Evolutionary conservation across 1,284 basidiomycete genomes (phyloP), one percentile per base, ranked within the genome.

Genomic region (Rhodotorula sp.): DNA sequence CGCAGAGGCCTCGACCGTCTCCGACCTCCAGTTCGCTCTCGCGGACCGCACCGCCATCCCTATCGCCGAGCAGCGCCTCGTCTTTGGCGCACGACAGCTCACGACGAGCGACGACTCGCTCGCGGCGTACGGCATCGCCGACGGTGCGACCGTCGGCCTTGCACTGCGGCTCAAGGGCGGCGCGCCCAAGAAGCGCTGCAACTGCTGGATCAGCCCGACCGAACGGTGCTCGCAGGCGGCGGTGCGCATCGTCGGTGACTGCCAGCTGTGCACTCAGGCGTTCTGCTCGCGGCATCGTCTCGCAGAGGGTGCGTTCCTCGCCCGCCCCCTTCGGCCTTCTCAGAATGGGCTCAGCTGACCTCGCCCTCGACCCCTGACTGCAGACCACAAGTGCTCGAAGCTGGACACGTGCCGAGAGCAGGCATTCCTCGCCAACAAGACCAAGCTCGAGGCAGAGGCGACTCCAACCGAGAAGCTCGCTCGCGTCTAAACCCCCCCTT

Each of bases 401-500:
- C 83, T 93, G 71, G 88, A 90, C 80, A 88, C 88, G 80, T 92
- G 91, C 82, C 84, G 88, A 76, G 89, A 91, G 81, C 89, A 91
- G 81, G 91, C 91, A 19, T 92, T 92, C 80, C 88, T 91, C 77
- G 86, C 87, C 79, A 92, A 92, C 85, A 92, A 92, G 87, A 67
- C 84, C 67, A 91, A 91, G 84, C 84, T 93, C 71, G 91, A 92
- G 85, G 88, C 88, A 76, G 91, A 93, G 83, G 87, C 89, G 81
- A 92, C 91, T n/a, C 88, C 91, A 48, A 88, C 89, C 50, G 84
- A 88, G 79, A 92, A 92, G 88, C 88, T 93, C 86, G 88, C 89
- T 70, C 88, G 87, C 63, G 89, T 89, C 81, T 92, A 84, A 85
- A 66, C 53, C 67, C 42, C 49, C 55, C 64, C 58, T 61, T 56